Evolutionary conservation across 73 alveolate species (phyloP).

Genomic region (Paramecium octaurelia): DNA sequence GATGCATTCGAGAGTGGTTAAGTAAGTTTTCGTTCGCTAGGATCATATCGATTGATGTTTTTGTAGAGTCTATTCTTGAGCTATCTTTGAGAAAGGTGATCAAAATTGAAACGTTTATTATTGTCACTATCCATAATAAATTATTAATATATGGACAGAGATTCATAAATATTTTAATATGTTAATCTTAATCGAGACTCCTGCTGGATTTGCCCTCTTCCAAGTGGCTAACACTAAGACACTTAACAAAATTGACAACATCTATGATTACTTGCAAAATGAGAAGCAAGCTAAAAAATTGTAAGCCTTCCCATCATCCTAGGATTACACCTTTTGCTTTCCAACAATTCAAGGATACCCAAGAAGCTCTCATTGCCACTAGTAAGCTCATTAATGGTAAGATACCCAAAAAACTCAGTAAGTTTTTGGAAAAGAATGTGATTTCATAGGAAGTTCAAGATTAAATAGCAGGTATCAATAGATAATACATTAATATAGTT

Average conservation of each 20-base stretch:
- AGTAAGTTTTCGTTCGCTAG: background rate
- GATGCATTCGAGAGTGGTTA: background rate
- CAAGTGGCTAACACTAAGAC: conserved; percentile 31
- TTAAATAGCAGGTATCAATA: conserved; percentile 66
- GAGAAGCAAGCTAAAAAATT: conserved; percentile 46
- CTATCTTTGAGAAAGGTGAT: conserved; percentile 12
- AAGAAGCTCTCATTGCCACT: conserved; percentile 58
- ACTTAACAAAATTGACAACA: conserved; percentile 15
- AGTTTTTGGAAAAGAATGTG: conserved; percentile 91
- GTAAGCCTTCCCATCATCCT: background rate
- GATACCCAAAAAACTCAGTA: conserved; percentile 89
- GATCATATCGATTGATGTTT: background rate
- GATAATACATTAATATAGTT: conserved; percentile 58
- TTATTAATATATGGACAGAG: conserved; percentile 5
- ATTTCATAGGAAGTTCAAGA: conserved; percentile 88
- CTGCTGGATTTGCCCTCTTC: conserved; percentile 50
- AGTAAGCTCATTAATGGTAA: conserved; percentile 87
- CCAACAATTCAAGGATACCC: conserved; percentile 55
- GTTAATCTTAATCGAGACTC: conserved; percentile 39
- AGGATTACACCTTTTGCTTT: conserved; percentile 59
- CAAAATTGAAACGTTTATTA: conserved; percentile 45
- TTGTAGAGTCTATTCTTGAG: conserved; percentile 12
- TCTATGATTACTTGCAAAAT: conserved; percentile 34
- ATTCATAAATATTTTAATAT: conserved; percentile 6
- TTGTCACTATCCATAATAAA: conserved; percentile 41